Base-by-base conservation (phyloP, 495 filamentous ascomycete species). In the Parachaetomium inaequale region DNA sequence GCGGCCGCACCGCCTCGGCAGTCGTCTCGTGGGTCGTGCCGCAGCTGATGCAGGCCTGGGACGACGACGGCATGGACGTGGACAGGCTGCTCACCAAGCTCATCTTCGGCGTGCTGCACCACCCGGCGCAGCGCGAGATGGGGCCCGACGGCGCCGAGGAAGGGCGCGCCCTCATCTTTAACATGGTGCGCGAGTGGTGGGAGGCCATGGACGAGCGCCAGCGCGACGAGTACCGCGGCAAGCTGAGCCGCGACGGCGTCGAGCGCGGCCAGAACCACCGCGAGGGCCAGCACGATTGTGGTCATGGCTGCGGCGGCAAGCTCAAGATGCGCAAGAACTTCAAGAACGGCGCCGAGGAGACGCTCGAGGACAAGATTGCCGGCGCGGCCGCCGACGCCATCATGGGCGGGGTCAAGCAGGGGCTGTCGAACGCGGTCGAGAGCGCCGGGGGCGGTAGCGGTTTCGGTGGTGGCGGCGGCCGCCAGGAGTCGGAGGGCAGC, bases 11-110 rank as follows among this genome's bases (percentile, higher is more conserved):
- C 61, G 92, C 92, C 29, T 88, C 86, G 43, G 82, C 85, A 66
- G 80, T 92, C 19, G 73, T 96, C 54, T 84, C 85, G 56, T 96
- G 90, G 88, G 85, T 86, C 12, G 89, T 95, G 40, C 92, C 92
- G 12, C 89, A 93, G 70, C 66, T 96, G 32, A 93, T 96, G 76
- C 80, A 87, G 28, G 88, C 85, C 66, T 94, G 90, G 89, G 92
- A 96, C 71, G 81, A 95, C 66, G 85, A 92, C 42, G 63, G 77
- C 26, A 76, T 78, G 54, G 90, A 94, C 71, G 71, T 87, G 55
- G 76, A 89, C 61, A 80, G 85, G 26, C 83, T 85, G 1, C 75
- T 92, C 58, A 82, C 83, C 65, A 84, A 88, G 56, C 90, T 96
- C 69, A 84, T 95, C 68, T 80, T 84, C 56, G 91, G 91, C 45